These are phyloP conservation scores for Orbilia quercus DNA, from an alignment of 2,329 filamentous ascomycete species.

Conservation along the genomic window DNA sequence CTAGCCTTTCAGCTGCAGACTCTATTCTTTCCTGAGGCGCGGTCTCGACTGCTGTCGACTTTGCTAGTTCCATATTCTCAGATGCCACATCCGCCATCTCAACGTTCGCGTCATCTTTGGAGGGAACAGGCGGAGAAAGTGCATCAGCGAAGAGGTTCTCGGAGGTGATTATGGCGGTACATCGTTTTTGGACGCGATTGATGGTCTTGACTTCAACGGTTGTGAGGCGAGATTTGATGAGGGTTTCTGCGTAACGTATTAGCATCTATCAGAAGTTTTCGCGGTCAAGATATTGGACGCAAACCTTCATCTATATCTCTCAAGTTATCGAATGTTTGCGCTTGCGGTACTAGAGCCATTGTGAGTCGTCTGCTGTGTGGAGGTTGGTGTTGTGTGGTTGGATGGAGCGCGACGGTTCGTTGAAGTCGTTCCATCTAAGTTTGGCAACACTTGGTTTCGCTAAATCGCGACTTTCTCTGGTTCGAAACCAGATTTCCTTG, in stretches of 20 bases:
- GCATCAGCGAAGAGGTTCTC: conserved; percentile 47
- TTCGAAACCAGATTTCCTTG: background rate
- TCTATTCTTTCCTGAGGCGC: conserved; percentile 35
- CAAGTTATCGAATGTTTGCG: conserved; percentile 24
- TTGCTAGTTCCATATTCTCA: background rate
- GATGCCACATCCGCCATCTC: conserved; percentile 36
- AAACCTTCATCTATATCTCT: conserved; percentile 50
- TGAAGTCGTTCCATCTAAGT: background rate
- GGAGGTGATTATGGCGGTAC: conserved; percentile 39
- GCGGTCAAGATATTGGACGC: background rate
- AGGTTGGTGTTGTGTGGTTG: background rate
- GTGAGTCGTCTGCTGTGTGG: too few relatives aligned
- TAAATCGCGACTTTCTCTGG: conserved; percentile 3
- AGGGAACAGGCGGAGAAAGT: conserved; percentile 13
- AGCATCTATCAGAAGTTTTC: background rate
- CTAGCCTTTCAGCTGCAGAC: conserved; percentile 48
- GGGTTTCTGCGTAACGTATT: conserved; percentile 55
- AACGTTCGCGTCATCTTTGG: conserved; percentile 36
- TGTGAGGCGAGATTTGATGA: conserved; percentile 60
- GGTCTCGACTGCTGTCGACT: conserved; percentile 8
- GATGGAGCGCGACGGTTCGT: background rate
- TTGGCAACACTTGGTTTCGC: background rate
- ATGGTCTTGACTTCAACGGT: conserved; percentile 60
- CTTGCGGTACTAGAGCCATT: conserved; percentile 51
- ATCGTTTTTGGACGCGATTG: conserved; percentile 59